Evolutionary conservation across 1,139 yeast genomes (phyloP).

Genomic region (Tardiomyces depauwii): DNA sequence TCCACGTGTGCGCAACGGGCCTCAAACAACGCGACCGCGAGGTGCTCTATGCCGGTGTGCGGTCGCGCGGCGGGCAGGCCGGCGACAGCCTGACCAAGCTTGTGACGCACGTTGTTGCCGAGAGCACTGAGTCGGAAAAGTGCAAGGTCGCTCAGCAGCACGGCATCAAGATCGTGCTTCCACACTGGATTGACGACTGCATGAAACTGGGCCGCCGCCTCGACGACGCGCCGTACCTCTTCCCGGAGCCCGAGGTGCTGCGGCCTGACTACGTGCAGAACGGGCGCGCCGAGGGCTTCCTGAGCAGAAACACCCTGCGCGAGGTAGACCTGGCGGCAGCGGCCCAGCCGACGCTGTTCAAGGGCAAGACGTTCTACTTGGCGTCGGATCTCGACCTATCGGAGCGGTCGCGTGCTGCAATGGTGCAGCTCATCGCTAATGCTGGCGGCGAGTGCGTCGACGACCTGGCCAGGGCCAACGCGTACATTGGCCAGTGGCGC

Average conservation of each 20-base stretch:
- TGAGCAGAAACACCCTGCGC: not conserved
- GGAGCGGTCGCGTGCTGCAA: slow-evolving; percentile 9
- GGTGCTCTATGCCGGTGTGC: slow-evolving; percentile 52
- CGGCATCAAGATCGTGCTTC: slow-evolving; percentile 52
- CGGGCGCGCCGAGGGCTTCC: not conserved
- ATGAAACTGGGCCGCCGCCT: slow-evolving; percentile 40
- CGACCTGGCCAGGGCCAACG: slow-evolving; percentile 24
- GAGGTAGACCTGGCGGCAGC: not conserved
- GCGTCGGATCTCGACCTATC: slow-evolving; percentile 12
- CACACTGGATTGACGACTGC: slow-evolving; percentile 64
- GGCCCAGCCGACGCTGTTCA: slow-evolving; percentile 8
- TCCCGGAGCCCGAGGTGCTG: slow-evolving; percentile 24
- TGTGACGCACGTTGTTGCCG: slow-evolving; percentile 70
- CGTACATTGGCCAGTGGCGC: slow-evolving; percentile 58
- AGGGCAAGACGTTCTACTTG: slow-evolving; percentile 9
- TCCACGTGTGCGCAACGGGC: slow-evolving; percentile 51
- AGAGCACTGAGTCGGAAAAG: slow-evolving; percentile 36
- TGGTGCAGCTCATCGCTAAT: slow-evolving; percentile 11
- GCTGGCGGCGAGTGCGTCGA: slow-evolving; percentile 10
- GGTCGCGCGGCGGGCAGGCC: slow-evolving; percentile 67
- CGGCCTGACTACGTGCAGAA: not conserved
- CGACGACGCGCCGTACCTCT: slow-evolving; percentile 42
- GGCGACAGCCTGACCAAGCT: slow-evolving; percentile 50
- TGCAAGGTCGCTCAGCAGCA: slow-evolving; percentile 23
- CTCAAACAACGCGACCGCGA: slow-evolving; percentile 52